These are phyloP conservation scores for Simplicillium aogashimaense DNA, from an alignment of 2,329 filamentous ascomycete species.

Conservation along the genomic window DNA sequence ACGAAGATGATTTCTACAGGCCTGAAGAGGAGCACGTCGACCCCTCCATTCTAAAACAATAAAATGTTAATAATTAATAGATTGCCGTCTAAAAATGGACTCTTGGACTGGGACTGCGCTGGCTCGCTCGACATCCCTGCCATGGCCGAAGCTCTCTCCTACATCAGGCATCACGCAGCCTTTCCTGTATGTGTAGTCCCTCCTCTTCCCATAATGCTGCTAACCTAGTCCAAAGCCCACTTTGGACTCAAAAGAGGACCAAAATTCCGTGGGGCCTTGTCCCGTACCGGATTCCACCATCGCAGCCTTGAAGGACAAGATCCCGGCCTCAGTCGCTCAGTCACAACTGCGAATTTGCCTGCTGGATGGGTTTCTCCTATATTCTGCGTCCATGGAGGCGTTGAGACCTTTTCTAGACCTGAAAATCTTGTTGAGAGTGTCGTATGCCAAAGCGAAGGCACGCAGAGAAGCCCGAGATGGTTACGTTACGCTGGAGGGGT, in stretches of 20 bases:
- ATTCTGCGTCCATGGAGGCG: constrained; percentile 44
- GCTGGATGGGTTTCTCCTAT: constrained; percentile 84
- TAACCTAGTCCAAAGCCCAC: constrained; percentile 13
- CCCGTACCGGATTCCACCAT: constrained; percentile 41
- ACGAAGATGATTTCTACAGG: constrained; percentile 94
- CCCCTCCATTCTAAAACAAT: background rate
- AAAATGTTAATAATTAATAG: constrained; percentile 19
- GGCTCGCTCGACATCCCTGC: constrained; percentile 63
- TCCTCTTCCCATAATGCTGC: background rate
- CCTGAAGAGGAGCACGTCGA: constrained; percentile 57
- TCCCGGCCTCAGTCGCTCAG: constrained; percentile 26
- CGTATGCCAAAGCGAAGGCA: constrained; percentile 51
- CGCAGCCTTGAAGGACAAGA: constrained; percentile 32
- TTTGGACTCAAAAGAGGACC: constrained; percentile 38
- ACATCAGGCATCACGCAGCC: constrained; percentile 60
- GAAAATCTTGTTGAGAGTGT: constrained; percentile 67
- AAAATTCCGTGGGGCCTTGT: constrained; percentile 48
- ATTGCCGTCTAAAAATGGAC: constrained; percentile 44
- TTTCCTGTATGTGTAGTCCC: constrained; percentile 42
- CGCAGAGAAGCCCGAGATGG: constrained; percentile 60
- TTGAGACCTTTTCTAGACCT: constrained; percentile 58
- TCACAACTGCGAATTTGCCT: constrained; percentile 49
- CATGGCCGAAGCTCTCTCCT: constrained; percentile 55
- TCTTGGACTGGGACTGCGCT: constrained; percentile 89
- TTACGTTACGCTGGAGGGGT: constrained; percentile 77